A percentile compares a stretch with the other conserved stretches of the same genome.
These are phyloP conservation scores for Pelargonium citronellum DNA, from an alignment of 441 rosid species.

Conservation along the genomic window DNA sequence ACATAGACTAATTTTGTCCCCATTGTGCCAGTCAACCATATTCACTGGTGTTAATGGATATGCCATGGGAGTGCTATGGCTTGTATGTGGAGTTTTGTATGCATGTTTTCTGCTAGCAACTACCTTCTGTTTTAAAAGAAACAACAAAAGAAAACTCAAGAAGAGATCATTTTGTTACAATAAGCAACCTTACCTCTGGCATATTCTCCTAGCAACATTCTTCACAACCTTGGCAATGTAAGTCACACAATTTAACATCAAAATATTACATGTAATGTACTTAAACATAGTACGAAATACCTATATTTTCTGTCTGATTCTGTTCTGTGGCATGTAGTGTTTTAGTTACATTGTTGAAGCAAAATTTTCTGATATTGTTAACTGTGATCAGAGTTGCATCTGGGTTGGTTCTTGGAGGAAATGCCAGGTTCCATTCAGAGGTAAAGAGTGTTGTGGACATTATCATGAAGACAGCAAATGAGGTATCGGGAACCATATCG, in stretches of 20 bases:
- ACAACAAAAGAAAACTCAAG: constrained; percentile 27
- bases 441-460: constrained; percentile 43
- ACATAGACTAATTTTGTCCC: neutral
- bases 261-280: neutral
- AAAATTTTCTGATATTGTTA: neutral
- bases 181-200: constrained; percentile 33
- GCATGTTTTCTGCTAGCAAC: constrained; percentile 28
- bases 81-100: constrained; percentile 41
- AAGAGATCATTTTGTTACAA: constrained; percentile 22
- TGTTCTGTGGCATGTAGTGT: too few relatives aligned
- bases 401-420: constrained; percentile 58
- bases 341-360: neutral
- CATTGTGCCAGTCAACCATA: constrained; percentile 42
- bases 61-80: constrained; percentile 45
- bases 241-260: constrained; percentile 13
- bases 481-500: constrained; percentile 43
- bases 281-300: too few relatives aligned
- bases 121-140: constrained; percentile 21
- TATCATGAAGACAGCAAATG: constrained; percentile 50
- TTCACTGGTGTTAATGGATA: constrained; percentile 61
- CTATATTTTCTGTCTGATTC: neutral
- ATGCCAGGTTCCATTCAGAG: constrained; percentile 41
- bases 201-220: constrained; percentile 31
- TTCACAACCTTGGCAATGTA: constrained; percentile 54
- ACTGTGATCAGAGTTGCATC: constrained; percentile 41